Evolutionary conservation across 441 rosid species (phyloP), one percentile per base, ranked within the genome.

Genomic region (Flueggea neowawraea): DNA sequence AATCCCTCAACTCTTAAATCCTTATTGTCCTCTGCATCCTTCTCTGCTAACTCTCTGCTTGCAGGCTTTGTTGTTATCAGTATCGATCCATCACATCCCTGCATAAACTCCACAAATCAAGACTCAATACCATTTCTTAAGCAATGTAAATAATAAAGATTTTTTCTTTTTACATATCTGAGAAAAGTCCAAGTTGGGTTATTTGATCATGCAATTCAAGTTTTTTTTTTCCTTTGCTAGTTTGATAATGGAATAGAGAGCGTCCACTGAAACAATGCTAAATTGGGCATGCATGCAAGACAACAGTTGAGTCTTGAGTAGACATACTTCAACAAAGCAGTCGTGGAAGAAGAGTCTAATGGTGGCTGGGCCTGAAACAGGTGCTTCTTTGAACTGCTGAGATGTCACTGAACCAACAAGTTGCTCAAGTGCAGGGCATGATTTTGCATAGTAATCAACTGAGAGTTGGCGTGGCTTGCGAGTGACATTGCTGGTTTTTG

Each of bases 61-160:
- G 91, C 93, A 8, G 82, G 78, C 53, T 71, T 63, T 16, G 91
- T 76, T 55, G 82, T 75, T 73, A 83, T 82, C 66, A 89, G 84
- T 54, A 89, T 44, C 1, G 96, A 91, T 13, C 79, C 97, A 49
- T 91, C 92, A 3, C 95, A 89, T 0, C 96, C 97, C 98, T 92
- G 28, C 28, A 22, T 22, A 22, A 22, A 22, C 28, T 65, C 74
- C 73, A 66, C 52, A 17, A 15, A 50, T 10, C 52, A 61, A 51
- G 65, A 54, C 10, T 31, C 28, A 9, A 32, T 4, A 47, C 64
- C 8, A 57, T 16, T 16, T 14, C 22, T 6, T 10, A 43, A 44
- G 13, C 17, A 43, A 6, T 15, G 13, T 9, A 43, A 4, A 41
- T 6, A 36, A 32, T 12, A 31, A 31, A 22, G 36, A 16, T 22